phyloP scores from a whole-genome alignment of 345 rosid genomes.

The Abelmoschus esculentus region DNA sequence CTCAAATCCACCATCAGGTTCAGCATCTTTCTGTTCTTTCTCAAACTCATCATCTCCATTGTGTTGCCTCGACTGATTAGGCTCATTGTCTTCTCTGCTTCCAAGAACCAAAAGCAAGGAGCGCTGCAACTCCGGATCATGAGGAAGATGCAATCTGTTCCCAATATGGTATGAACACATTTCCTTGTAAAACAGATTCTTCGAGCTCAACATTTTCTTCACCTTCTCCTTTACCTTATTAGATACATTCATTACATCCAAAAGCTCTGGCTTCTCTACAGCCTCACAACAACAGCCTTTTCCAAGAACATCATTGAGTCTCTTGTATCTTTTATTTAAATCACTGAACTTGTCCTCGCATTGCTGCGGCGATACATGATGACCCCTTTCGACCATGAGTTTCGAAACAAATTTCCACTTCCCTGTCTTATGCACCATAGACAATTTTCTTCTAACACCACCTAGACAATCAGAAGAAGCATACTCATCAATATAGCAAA shows the following conservation, averaged over 20 bases:
- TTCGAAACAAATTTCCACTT: conserved; percentile 24
- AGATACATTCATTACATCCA: conserved; percentile 11
- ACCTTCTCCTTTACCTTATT: conserved; percentile 15
- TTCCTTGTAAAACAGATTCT: conserved; percentile 20
- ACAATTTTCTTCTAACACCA: neutral
- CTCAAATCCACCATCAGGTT: neutral
- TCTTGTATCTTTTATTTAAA: conserved; percentile 21
- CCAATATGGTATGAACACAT: conserved; percentile 24
- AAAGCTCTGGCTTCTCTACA: conserved; percentile 19
- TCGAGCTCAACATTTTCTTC: conserved; percentile 20
- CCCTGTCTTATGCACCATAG: conserved; percentile 17
- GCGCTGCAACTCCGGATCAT: conserved; percentile 11
- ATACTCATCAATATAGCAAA: conserved; percentile 18
- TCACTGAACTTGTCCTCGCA: conserved; percentile 27
- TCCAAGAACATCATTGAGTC: conserved; percentile 22
- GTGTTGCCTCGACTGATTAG: neutral
- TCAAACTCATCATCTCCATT: neutral
- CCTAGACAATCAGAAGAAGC: conserved; percentile 7
- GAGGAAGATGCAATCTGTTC: conserved; percentile 14
- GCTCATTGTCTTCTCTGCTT: neutral
- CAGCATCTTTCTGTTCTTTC: conserved; percentile 9
- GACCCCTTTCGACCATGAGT: conserved; percentile 20
- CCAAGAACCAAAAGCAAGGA: conserved; percentile 13
- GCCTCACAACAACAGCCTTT: conserved; percentile 15
- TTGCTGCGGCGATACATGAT: conserved; percentile 24